Evolutionary conservation across 306 rosid genomes (phyloP), one percentile per base, ranked within the genome.

Genomic region (Amphicarpaea edgeworthii): DNA sequence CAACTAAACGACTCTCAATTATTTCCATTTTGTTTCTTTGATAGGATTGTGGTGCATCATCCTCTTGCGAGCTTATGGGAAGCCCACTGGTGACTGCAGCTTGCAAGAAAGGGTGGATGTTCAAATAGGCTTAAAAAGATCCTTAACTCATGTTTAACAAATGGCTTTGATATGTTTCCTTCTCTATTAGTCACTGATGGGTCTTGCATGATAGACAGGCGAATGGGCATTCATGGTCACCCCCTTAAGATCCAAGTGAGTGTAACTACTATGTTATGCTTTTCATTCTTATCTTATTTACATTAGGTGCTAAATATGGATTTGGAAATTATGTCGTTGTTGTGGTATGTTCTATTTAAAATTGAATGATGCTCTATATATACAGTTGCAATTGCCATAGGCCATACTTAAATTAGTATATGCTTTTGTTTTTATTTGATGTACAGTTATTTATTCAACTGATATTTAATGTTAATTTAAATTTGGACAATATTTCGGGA

Each of bases 101-200:
- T 83, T 95, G 84, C 99, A 90, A 86, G 96, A 95, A 76, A 88
- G 99, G 87, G 92, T 88, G 70, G 99, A 95, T 85, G 91, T 95
- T 61, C 97, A 92, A 79, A 95, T 96, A 3, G 97, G 99, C 80
- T 87, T 95, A 71, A 95, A 86, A 84, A 92, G 99, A 92, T 95
- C 70, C 97, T 95, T 57, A 89, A 95, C 80, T 83, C 92, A 85
- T 95, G 99, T 82, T 84, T 95, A 81, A 89, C 91, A 3, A 97
- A 95, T 86, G 99, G 99, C n/a, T 95, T 95, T 50, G 99, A 95
- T 77, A 95, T 95, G 97, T 95, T 95, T 81, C 99, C 99, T 32
- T 92, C 97, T 28, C 87, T 92, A 51, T 80, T 95, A 58, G 99
- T 95, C 84, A 92, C 97, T 1, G 99, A 95, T 75, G 99, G 97